These are phyloP conservation scores for Botrytis squamosa DNA, from an alignment of 2,329 filamentous ascomycete species.

Conservation along the genomic window DNA sequence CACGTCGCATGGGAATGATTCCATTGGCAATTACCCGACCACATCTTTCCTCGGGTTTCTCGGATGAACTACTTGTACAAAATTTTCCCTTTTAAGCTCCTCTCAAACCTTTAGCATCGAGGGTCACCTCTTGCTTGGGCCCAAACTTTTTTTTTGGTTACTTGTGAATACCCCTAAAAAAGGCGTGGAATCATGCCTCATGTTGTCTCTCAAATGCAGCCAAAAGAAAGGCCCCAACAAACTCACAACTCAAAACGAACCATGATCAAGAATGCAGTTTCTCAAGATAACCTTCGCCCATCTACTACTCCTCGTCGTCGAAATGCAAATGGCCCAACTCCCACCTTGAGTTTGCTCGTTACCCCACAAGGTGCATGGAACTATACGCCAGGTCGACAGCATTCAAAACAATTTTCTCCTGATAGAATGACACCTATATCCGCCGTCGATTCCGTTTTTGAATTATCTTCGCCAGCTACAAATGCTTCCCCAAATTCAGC, in stretches of 20 bases:
- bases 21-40: neutral
- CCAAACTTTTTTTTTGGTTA: neutral
- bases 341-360: constrained; percentile 24
- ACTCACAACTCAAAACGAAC: neutral
- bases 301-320: neutral
- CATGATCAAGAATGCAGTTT: neutral
- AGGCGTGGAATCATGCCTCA: constrained; percentile 13
- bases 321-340: constrained; percentile 11
- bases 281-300: neutral
- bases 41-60: neutral
- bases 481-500: constrained; percentile 27
- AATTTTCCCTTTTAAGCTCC: neutral
- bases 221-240: constrained; percentile 4
- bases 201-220: constrained; percentile 18
- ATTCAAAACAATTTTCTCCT: constrained; percentile 26
- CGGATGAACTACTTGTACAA: constrained; percentile 7
- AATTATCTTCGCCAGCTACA: constrained; percentile 24
- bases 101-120: neutral
- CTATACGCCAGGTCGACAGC: constrained; percentile 25
- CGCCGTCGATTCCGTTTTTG: constrained; percentile 34
- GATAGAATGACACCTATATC: constrained; percentile 29
- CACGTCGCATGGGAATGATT: neutral
- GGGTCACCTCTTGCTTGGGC: neutral
- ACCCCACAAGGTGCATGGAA: constrained; percentile 29
- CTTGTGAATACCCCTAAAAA: neutral